Percentiles rank a stretch among this genome's conserved stretches.
Conservation (phyloP, 1,284 basidiomycete genomes). For the Takashimella koratensis region DNA sequence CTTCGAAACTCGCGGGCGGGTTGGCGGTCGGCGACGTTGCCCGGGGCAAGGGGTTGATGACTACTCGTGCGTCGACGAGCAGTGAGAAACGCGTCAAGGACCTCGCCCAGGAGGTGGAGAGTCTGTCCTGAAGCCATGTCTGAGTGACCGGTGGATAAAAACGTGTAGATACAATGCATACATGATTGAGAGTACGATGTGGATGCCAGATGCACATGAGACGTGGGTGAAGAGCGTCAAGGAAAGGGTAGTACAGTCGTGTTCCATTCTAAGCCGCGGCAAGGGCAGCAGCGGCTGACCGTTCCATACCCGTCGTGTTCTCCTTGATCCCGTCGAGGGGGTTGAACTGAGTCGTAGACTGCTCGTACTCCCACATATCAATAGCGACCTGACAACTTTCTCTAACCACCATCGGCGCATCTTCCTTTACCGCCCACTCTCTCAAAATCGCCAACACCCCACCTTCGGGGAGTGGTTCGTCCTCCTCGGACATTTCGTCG, state of each 20-base stretch:
- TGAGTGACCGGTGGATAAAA: background rate
- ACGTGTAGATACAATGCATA: too few relatives aligned
- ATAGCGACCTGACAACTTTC: constrained; percentile 96
- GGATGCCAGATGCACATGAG: too few relatives aligned
- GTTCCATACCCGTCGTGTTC: constrained; percentile 48
- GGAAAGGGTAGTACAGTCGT: too few relatives aligned
- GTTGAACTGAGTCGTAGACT: constrained; percentile 78
- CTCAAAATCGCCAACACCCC: constrained; percentile 78
- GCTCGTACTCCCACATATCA: constrained; percentile 97
- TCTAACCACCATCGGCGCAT: constrained; percentile 82
- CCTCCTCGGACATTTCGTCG: constrained; percentile 31
- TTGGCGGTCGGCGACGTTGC: constrained; percentile 40
- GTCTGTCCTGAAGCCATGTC: constrained; percentile 1
- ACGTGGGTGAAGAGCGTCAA: too few relatives aligned
- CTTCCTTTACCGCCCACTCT: constrained; percentile 74
- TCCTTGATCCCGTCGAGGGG: constrained; percentile 60
- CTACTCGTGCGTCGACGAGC: constrained; percentile 28
- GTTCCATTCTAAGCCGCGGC: too few relatives aligned
- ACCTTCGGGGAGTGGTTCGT: constrained; percentile 33
- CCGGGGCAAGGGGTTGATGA: constrained; percentile 32
- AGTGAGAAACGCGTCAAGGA: constrained; percentile 47
- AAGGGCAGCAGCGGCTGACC: constrained; percentile 40
- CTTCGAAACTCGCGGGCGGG: constrained; percentile 34
- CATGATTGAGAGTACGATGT: too few relatives aligned
- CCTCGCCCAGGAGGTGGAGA: constrained; percentile 43